Conservation (phyloP, 176 grass and related monocot species). For the Raddia guianensis region DNA sequence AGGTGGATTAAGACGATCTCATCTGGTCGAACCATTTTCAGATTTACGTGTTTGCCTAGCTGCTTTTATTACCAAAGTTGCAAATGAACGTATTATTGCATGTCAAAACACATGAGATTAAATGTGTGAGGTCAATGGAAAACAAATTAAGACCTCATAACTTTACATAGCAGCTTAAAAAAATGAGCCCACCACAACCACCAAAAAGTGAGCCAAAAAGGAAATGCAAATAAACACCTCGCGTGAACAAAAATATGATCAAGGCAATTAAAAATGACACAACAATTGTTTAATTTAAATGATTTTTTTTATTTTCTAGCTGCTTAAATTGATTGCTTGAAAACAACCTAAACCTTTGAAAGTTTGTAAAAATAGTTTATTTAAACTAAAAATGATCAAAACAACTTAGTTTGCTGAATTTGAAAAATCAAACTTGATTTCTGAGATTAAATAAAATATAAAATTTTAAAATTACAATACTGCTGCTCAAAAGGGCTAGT, state of each 20-base stretch:
- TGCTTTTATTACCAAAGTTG: background rate
- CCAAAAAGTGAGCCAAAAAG: background rate
- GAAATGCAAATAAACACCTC: constrained; percentile 7
- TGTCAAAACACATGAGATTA: background rate
- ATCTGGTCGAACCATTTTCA: background rate
- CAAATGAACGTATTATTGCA: background rate
- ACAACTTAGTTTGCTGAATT: too few species aligned
- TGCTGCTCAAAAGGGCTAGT: too few species aligned
- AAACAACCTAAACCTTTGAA: too few species aligned
- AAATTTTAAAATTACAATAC: too few species aligned
- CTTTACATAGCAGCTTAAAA: background rate
- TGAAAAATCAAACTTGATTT: too few species aligned
- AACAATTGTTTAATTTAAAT: too few species aligned
- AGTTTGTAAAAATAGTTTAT: too few species aligned
- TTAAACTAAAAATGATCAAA: too few species aligned
- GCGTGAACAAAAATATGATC: constrained; percentile 1
- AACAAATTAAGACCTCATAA: background rate
- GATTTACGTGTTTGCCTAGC: background rate
- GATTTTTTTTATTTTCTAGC: too few species aligned
- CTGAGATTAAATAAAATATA: too few species aligned
- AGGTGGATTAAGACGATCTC: background rate
- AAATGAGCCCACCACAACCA: background rate
- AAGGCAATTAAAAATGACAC: background rate
- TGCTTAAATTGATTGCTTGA: too few species aligned
- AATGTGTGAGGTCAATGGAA: background rate